These are phyloP conservation scores for Cydonia oblonga DNA, from an alignment of 331 rosid species.

Conservation along the genomic window DNA sequence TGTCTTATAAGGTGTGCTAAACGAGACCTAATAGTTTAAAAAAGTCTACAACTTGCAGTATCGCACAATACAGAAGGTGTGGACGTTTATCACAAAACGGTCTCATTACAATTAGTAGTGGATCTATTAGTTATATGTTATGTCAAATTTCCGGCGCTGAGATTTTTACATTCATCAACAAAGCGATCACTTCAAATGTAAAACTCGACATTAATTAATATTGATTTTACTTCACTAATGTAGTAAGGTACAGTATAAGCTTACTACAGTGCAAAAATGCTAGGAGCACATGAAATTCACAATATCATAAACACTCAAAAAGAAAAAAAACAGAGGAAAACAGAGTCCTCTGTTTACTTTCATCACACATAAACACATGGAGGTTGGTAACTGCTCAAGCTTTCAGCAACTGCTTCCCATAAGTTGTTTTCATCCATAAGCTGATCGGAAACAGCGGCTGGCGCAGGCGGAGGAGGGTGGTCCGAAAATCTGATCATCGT, in stretches of 20 bases:
- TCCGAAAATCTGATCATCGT: not conserved
- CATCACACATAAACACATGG: constrained; percentile 6
- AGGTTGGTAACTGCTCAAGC: not conserved
- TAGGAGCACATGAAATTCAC: not conserved
- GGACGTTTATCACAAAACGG: no score
- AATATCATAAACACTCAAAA: not conserved
- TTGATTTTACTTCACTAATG: not conserved
- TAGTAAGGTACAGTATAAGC: not conserved
- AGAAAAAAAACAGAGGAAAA: not conserved
- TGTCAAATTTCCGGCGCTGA: not conserved
- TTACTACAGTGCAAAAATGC: not conserved
- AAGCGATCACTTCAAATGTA: not conserved
- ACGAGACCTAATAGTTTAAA: no score
- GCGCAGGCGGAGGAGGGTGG: not conserved
- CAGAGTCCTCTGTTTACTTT: not conserved
- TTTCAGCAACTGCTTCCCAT: constrained; percentile 11
- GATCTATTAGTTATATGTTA: no score
- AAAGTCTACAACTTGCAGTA: no score
- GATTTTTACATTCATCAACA: not conserved
- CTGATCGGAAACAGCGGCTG: not conserved
- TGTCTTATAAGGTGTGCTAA: no score
- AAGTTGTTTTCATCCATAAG: constrained; percentile 1
- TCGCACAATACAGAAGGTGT: no score
- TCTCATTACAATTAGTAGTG: no score
- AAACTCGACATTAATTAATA: not conserved